Evolutionary conservation across 75 land plant genomes (phyloP), one percentile per base, ranked within the genome.

Genomic region (Picea sitchensis): DNA sequence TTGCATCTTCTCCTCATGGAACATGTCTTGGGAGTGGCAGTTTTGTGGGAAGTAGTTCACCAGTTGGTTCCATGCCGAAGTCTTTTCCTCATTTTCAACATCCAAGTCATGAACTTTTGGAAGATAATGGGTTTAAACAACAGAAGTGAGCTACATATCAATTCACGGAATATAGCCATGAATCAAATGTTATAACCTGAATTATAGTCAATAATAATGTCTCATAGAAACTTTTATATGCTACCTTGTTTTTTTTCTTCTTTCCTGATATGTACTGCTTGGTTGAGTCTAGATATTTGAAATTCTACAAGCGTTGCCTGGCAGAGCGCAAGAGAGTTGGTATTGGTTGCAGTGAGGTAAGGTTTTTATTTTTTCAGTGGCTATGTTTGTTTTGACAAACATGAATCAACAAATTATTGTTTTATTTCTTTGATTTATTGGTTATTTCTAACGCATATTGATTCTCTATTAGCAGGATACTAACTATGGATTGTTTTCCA

Each of bases 41-140:
- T 80, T 65, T 85, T 54, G 81, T 86, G 65, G 90, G 92, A 18
- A 85, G 91, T 73, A 92, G 99, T 82, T 94, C 99, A 67, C 94
- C 98, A 5, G 95, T 93, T 47, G 96, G 98, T 64, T 98, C 99
- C 18, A 23, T 91, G 82, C 96, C 96, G 58, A 98, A 93, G 61
- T 79, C 96, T 59, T 93, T 98, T 72, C 96, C 96, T 41, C 93
- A 85, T 54, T 95, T 95, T 80, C 99, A 95, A 77, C 99, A 98
- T 87, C 99, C 99, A 58, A 95, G 98, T 75, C 98, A 95, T 88
- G 93, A 91, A 77, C 95, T 95, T 61, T 83, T 98, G 56, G 96
- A 95, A 78, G 98, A 93, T 79, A 95, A 93, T 84, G 96, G 96
- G 31, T 98, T 98, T 76, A 93, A 87, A 83, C 98, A 95, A 76